Conservation (phyloP, 257 asterid species). For the Salvia hispanica region DNA sequence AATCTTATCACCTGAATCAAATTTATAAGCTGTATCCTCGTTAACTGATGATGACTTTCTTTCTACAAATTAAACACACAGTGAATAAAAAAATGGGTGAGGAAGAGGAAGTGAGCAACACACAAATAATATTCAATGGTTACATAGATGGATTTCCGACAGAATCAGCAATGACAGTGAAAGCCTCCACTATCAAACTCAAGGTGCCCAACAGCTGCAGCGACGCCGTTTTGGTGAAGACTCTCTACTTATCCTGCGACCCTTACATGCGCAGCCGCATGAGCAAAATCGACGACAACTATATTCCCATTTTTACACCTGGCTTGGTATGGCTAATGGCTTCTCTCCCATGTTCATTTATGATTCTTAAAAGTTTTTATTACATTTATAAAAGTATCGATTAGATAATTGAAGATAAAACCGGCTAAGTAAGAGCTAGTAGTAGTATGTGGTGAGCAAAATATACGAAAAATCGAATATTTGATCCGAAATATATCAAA, state of each 20-base stretch:
- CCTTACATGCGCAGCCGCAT: conserved; percentile 43
- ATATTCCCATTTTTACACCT: conserved; percentile 30
- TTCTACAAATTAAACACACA: neutral
- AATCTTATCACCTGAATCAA: too few species aligned
- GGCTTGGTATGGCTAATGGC: conserved; percentile 19
- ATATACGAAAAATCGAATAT: too few species aligned
- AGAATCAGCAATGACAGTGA: conserved; percentile 32
- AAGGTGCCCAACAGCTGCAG: conserved; percentile 17
- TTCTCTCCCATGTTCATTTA: neutral
- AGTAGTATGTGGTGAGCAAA: too few species aligned
- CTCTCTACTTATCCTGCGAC: conserved; percentile 37
- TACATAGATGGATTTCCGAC: conserved; percentile 34
- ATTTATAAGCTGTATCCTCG: too few species aligned
- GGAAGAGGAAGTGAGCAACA: conserved; percentile 38
- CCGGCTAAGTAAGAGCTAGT: too few species aligned
- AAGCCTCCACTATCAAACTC: conserved; percentile 20
- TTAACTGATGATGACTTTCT: too few species aligned
- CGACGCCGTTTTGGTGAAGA: conserved; percentile 37
- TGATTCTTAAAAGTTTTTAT: too few species aligned
- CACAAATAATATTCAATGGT: conserved; percentile 29
- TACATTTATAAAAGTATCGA: too few species aligned
- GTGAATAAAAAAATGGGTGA: conserved; percentile 24
- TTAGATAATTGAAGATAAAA: too few species aligned
- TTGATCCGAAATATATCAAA: too few species aligned
- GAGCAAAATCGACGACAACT: conserved; percentile 25